Evolutionary conservation across 257 asterid species (phyloP).

Genomic region (Penstemon newberryi): DNA sequence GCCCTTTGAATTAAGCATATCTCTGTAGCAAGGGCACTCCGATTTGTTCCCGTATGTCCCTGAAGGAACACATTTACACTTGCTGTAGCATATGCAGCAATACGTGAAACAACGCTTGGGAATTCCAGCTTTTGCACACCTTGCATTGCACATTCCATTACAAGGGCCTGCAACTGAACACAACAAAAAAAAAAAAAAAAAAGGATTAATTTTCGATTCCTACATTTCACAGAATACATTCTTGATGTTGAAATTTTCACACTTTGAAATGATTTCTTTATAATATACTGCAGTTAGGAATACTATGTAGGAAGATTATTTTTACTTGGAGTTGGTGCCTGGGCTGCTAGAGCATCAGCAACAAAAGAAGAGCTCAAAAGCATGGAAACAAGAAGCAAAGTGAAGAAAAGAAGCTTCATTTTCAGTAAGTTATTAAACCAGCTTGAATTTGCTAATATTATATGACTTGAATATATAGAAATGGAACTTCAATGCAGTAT

Average conservation of each 20-base stretch:
- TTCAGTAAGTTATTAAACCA: slow-evolving; percentile 4
- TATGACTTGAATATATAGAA: background rate
- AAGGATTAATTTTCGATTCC: background rate
- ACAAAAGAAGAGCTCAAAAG: slow-evolving; percentile 31
- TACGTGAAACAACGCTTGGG: slow-evolving; percentile 40
- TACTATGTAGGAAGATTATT: background rate
- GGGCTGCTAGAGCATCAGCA: slow-evolving; percentile 13
- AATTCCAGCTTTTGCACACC: slow-evolving; percentile 45
- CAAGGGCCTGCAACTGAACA: slow-evolving; percentile 32
- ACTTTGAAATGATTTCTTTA: background rate
- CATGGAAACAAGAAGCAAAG: slow-evolving; percentile 33
- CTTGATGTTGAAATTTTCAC: background rate
- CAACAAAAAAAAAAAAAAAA: background rate
- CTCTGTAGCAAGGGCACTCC: slow-evolving; percentile 50
- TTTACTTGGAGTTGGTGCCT: slow-evolving; percentile 28
- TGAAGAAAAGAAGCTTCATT: slow-evolving; percentile 35
- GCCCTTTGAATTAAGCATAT: slow-evolving; percentile 44
- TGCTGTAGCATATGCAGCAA: slow-evolving; percentile 42
- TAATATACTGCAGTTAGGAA: background rate
- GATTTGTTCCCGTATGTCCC: slow-evolving; percentile 51
- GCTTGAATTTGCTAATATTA: background rate
- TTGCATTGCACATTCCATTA: slow-evolving; percentile 28
- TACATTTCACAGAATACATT: background rate
- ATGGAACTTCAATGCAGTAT: slow-evolving; percentile 18
- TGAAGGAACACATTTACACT: slow-evolving; percentile 48